phyloP scores from a whole-genome alignment of 106 monocot species.

The Apostasia shenzhenica region DNA sequence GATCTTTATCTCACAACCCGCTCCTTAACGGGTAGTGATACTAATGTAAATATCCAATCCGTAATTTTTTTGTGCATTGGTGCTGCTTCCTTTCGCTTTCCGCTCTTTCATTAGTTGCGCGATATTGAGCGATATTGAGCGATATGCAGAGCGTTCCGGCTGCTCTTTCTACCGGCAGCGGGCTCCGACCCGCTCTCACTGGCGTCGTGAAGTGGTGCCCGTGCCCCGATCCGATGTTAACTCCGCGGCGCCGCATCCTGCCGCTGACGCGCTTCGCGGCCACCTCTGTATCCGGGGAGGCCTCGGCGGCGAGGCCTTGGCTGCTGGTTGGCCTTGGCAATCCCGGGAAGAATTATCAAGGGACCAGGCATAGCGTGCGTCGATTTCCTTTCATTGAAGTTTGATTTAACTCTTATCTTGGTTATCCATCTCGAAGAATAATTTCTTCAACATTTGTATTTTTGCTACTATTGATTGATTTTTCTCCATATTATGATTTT shows the following conservation, averaged over 20 bases:
- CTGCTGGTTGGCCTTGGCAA: conserved; percentile 20
- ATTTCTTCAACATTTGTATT: too few relatives aligned
- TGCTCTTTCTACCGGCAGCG: conserved; percentile 5
- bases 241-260: neutral
- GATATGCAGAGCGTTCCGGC: neutral
- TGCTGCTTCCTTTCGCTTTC: too few relatives aligned
- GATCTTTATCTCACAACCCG: too few relatives aligned
- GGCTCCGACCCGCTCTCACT: neutral
- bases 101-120: neutral
- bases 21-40: too few relatives aligned
- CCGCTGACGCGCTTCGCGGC: neutral
- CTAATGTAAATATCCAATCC: too few relatives aligned
- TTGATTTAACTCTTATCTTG: neutral
- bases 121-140: neutral
- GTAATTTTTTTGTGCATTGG: too few relatives aligned
- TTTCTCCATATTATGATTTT: neutral
- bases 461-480: conserved; percentile 3
- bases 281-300: neutral
- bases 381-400: neutral
- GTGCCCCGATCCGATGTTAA: neutral
- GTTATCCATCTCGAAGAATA: too few relatives aligned
- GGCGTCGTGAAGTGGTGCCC: neutral
- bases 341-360: conserved; percentile 15
- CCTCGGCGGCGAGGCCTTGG: conserved; percentile 9
- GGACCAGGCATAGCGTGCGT: conserved; percentile 16